Percentiles rank a stretch among this genome's conserved stretches.
phyloP scores from a whole-genome alignment of 108 stramenopile genomes.

The Cyclotella sp. region DNA sequence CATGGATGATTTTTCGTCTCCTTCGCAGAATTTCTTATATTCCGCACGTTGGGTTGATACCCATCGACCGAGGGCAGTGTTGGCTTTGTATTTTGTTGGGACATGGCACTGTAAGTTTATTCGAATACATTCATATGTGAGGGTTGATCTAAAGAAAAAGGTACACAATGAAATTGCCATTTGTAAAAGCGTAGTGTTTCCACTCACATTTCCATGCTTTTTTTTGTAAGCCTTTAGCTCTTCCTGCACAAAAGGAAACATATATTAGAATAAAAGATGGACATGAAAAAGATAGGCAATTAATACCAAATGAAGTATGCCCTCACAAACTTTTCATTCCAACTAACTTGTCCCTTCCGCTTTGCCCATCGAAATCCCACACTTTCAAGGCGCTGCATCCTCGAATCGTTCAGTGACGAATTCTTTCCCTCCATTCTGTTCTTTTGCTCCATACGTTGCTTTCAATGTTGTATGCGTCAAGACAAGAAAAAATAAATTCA shows the following conservation, averaged over 20 bases:
- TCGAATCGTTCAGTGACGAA: slow-evolving; percentile 42
- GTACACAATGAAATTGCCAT: neutral
- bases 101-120: slow-evolving; percentile 31
- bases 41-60: slow-evolving; percentile 56
- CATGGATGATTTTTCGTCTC: slow-evolving; percentile 44
- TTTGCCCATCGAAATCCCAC: slow-evolving; percentile 57
- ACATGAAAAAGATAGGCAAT: neutral
- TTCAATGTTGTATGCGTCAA: neutral
- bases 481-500: neutral
- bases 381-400: slow-evolving; percentile 32
- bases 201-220: slow-evolving; percentile 8
- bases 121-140: neutral
- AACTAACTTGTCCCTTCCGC: slow-evolving; percentile 55
- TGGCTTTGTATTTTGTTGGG: slow-evolving; percentile 49
- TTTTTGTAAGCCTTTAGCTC: slow-evolving; percentile 9
- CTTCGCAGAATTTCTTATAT: slow-evolving; percentile 53
- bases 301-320: neutral
- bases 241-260: neutral
- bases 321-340: slow-evolving; percentile 57
- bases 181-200: neutral
- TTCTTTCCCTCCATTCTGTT: slow-evolving; percentile 45
- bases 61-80: slow-evolving; percentile 57
- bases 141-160: neutral
- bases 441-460: slow-evolving; percentile 62
- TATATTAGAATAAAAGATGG: neutral